Conservation (phyloP, 768 basidiomycete genomes). For the Agaricus subrufescens region DNA sequence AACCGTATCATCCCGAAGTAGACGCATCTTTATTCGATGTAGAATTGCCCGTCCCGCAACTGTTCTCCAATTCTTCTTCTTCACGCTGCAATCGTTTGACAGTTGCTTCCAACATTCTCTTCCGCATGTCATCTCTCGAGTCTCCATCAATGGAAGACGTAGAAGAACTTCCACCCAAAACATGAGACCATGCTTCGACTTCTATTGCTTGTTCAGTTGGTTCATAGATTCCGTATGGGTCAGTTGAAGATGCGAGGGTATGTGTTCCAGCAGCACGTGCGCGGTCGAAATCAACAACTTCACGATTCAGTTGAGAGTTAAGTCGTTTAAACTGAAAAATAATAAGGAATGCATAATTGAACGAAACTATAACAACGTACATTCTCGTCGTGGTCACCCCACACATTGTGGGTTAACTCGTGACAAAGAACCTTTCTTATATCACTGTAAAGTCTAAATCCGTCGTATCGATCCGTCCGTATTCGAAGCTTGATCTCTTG, state of each 20-base stretch:
- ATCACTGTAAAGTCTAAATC: conserved; percentile 62
- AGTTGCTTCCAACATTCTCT: conserved; percentile 54
- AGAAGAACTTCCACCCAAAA: conserved; percentile 46
- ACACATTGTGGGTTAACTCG: conserved; percentile 73
- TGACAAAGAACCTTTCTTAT: conserved; percentile 70
- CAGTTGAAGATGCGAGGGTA: conserved; percentile 36
- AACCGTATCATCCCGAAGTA: conserved; percentile 8
- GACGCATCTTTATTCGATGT: background rate
- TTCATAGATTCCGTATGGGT: conserved; percentile 18
- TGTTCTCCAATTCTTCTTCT: conserved; percentile 68
- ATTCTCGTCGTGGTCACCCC: conserved; percentile 68
- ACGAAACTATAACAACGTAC: conserved; percentile 34
- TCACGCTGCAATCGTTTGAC: conserved; percentile 54
- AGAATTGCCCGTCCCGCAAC: conserved; percentile 51
- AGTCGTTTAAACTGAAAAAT: conserved; percentile 66
- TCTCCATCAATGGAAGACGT: conserved; percentile 24
- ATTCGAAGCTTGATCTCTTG: conserved; percentile 63
- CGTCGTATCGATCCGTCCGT: conserved; percentile 68
- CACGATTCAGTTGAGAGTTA: conserved; percentile 69
- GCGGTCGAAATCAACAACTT: conserved; percentile 66
- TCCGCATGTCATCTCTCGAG: conserved; percentile 53
- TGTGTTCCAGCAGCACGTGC: conserved; percentile 49
- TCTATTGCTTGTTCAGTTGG: conserved; percentile 53
- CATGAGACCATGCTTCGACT: conserved; percentile 45
- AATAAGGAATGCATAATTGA: background rate